Evolutionary conservation across 176 grass and related monocot species (phyloP).

Genomic region (Ampelocalamus luodianensis): DNA sequence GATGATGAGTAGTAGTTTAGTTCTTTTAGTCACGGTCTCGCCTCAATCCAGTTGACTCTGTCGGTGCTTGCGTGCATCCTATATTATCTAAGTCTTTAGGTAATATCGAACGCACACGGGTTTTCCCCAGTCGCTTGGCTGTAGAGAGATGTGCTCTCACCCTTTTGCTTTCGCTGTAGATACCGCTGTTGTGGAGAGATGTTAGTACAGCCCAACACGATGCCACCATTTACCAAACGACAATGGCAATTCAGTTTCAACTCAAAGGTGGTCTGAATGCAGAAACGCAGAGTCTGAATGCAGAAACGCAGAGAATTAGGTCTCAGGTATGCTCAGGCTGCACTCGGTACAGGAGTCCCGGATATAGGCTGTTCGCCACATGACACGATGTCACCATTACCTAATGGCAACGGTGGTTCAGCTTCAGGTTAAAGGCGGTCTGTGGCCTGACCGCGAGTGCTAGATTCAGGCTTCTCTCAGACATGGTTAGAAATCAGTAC

Average conservation of each 20-base stretch:
- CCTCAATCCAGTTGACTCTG: too few species aligned
- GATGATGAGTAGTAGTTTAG: too few species aligned
- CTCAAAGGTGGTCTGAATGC: constrained; percentile 36
- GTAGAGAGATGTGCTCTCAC: too few species aligned
- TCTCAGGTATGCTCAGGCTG: constrained; percentile 42
- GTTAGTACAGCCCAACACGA: constrained; percentile 20
- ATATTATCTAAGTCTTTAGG: too few species aligned
- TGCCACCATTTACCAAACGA: constrained; percentile 34
- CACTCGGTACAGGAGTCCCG: constrained; percentile 42
- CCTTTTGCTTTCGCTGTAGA: too few species aligned
- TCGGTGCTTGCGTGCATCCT: too few species aligned
- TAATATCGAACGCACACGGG: too few species aligned
- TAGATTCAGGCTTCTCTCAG: constrained; percentile 32
- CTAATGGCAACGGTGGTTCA: constrained; percentile 26
- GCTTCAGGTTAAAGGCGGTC: constrained; percentile 35
- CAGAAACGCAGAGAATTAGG: constrained; percentile 32
- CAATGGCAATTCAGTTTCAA: constrained; percentile 24
- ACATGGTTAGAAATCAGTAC: constrained; percentile 46
- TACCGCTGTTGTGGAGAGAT: too few species aligned
- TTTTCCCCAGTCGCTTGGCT: too few species aligned
- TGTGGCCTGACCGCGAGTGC: constrained; percentile 28
- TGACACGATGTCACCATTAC: constrained; percentile 45
- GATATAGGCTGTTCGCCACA: not conserved
- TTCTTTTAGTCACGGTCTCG: too few species aligned
- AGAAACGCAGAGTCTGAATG: constrained; percentile 35